phyloP scores from a whole-genome alignment of 2,329 filamentous ascomycete genomes.

The Talaromyces sp. region DNA sequence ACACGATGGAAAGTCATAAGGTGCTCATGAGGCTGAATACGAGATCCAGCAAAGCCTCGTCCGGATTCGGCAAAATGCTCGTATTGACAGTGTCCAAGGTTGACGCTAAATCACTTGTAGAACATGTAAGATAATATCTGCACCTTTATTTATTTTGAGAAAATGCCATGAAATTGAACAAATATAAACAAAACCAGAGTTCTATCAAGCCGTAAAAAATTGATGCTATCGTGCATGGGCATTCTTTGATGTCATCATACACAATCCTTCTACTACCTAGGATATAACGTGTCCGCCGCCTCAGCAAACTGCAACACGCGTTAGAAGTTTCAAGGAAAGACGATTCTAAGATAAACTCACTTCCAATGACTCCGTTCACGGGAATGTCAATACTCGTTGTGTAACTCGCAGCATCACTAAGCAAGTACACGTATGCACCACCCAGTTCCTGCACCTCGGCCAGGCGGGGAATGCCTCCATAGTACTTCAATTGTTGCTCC shows the following conservation, averaged over 20 bases:
- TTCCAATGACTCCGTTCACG: conserved; percentile 46
- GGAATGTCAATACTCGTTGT: conserved; percentile 49
- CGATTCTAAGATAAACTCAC: not conserved
- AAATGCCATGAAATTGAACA: not conserved
- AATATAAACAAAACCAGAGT: not conserved
- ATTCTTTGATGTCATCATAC: not conserved
- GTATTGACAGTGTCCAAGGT: not conserved
- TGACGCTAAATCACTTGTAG: not conserved
- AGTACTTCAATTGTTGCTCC: conserved; percentile 51
- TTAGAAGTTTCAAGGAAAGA: not conserved
- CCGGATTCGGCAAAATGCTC: not conserved
- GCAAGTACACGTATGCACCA: conserved; percentile 47
- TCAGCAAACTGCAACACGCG: not conserved
- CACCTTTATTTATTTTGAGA: not conserved
- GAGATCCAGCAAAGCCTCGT: not conserved
- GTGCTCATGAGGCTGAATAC: not conserved
- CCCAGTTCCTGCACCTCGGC: conserved; percentile 50
- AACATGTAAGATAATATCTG: not conserved
- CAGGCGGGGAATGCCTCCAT: conserved; percentile 50
- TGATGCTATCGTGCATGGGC: not conserved
- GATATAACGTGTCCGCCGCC: not conserved
- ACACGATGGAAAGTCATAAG: not conserved
- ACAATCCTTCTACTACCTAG: not conserved
- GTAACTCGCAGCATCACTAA: conserved; percentile 45
- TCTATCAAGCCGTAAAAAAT: not conserved